phyloP scores from a whole-genome alignment of 805 yeast species.

The Diddensiella caesifluorescens region DNA sequence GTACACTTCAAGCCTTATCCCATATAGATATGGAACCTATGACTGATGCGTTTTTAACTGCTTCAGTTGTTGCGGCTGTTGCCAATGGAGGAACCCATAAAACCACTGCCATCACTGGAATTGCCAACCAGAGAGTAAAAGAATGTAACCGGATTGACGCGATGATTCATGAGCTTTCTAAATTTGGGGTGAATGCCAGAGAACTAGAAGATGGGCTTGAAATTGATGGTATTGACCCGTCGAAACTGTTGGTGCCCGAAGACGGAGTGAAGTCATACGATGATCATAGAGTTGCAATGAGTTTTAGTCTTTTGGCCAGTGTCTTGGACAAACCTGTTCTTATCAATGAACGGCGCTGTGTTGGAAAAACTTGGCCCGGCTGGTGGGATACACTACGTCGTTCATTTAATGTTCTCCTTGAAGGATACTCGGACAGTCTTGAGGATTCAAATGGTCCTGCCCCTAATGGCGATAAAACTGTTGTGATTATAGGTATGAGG shows the following conservation, averaged over 20 bases:
- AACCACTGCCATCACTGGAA: constrained; percentile 81
- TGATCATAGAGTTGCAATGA: constrained; percentile 98
- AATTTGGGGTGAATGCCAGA: constrained; percentile 80
- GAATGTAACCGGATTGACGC: constrained; percentile 96
- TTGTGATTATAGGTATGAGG: constrained; percentile 91
- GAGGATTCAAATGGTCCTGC: constrained; percentile 14
- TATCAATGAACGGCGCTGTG: constrained; percentile 82
- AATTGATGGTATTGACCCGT: constrained; percentile 57
- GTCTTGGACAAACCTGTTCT: constrained; percentile 56
- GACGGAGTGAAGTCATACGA: constrained; percentile 76
- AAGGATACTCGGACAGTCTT: constrained; percentile 43
- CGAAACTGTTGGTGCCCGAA: constrained; percentile 48
- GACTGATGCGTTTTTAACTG: constrained; percentile 98
- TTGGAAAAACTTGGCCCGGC: constrained; percentile 99
- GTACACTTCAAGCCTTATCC: constrained; percentile 61
- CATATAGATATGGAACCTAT: constrained; percentile 97
- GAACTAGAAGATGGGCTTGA: constrained; percentile 92
- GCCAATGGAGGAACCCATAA: constrained; percentile 46
- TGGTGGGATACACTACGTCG: constrained; percentile 96
- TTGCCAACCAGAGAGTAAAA: constrained; percentile 96
- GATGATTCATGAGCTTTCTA: constrained; percentile 81
- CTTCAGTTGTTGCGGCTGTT: constrained; percentile 94
- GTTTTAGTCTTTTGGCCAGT: constrained; percentile 83
- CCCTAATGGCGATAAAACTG: constrained; percentile 43
- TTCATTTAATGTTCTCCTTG: constrained; percentile 55